These are phyloP conservation scores for Cinchona pubescens DNA, from an alignment of 257 asterid genomes.

Conservation along the genomic window DNA sequence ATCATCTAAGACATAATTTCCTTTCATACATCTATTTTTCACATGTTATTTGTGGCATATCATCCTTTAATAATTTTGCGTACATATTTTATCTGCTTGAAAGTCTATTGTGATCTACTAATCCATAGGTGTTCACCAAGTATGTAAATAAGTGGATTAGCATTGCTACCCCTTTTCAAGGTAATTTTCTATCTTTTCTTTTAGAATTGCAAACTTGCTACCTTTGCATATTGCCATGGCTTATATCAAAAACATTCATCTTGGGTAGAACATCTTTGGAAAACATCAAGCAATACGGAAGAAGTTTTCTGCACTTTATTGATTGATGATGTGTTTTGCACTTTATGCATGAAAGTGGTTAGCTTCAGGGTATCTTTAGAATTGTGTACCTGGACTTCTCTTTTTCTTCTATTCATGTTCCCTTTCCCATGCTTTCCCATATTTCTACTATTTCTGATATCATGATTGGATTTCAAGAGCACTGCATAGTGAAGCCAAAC, in stretches of 20 bases:
- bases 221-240: background rate
- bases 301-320: background rate
- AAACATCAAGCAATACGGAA: background rate
- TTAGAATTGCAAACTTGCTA: slow-evolving; percentile 6
- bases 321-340: background rate
- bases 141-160: slow-evolving; percentile 80
- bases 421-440: background rate
- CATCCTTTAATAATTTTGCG: background rate
- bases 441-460: background rate
- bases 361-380: background rate
- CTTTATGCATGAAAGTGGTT: background rate
- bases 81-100: slow-evolving; percentile 5
- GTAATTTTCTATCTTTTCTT: slow-evolving; percentile 27
- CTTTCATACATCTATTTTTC: background rate
- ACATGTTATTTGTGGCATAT: background rate
- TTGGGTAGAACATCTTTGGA: too few species aligned
- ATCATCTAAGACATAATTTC: background rate
- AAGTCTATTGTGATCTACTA: slow-evolving; percentile 23
- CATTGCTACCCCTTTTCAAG: slow-evolving; percentile 87
- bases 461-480: background rate
- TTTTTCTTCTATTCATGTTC: background rate
- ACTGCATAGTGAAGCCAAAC: background rate
- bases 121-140: slow-evolving; percentile 62
- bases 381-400: background rate
- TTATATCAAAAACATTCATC: too few species aligned